These are phyloP conservation scores for Penicillium tannophilum DNA, from an alignment of 495 filamentous ascomycete genomes.

Conservation along the genomic window DNA sequence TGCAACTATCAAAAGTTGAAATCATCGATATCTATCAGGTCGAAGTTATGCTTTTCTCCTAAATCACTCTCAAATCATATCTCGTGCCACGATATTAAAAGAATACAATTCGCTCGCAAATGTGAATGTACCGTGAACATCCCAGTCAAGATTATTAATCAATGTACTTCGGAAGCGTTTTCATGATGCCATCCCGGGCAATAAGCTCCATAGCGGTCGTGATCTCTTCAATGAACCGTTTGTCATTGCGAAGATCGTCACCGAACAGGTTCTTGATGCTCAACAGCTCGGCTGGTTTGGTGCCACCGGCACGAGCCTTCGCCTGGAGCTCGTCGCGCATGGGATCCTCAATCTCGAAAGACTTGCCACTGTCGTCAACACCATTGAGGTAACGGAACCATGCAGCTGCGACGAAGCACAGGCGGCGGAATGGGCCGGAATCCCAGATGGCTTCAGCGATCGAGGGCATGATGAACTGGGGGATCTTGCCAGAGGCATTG, in stretches of 20 bases:
- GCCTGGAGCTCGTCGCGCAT: slow-evolving; percentile 48
- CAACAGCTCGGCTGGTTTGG: slow-evolving; percentile 40
- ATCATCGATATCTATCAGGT: not conserved
- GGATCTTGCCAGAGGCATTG: slow-evolving; percentile 52
- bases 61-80: not conserved
- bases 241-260: slow-evolving; percentile 46
- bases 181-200: slow-evolving; percentile 42
- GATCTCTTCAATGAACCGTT: slow-evolving; percentile 45
- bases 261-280: slow-evolving; percentile 48
- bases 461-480: slow-evolving; percentile 54
- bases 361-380: slow-evolving; percentile 44
- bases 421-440: slow-evolving; percentile 43
- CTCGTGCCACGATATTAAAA: not conserved
- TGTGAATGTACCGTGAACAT: not conserved
- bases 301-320: slow-evolving; percentile 42
- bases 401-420: slow-evolving; percentile 48
- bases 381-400: slow-evolving; percentile 52
- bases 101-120: not conserved
- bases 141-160: slow-evolving; percentile 26
- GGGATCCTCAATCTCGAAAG: slow-evolving; percentile 44
- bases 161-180: slow-evolving; percentile 48
- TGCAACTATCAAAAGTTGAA: not conserved
- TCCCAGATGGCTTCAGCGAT: slow-evolving; percentile 52
- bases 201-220: slow-evolving; percentile 46
- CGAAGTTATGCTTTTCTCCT: not conserved